Evolutionary conservation across 306 rosid species (phyloP).

Genomic region (Luffa aegyptiaca): DNA sequence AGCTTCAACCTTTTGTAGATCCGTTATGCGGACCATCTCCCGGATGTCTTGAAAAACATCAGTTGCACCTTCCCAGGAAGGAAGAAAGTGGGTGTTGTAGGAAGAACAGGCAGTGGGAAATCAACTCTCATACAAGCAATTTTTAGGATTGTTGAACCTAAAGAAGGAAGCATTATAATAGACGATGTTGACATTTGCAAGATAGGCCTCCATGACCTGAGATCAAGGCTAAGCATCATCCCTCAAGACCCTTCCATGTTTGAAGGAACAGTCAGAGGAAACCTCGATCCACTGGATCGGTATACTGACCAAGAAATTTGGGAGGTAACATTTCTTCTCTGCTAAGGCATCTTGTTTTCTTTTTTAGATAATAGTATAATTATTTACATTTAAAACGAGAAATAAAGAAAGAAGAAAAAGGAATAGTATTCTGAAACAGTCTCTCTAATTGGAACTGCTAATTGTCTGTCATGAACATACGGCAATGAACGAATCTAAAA

Average conservation of each 20-base stretch:
- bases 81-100: slow-evolving; percentile 85
- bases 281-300: slow-evolving; percentile 61
- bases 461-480: background rate
- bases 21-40: slow-evolving; percentile 90
- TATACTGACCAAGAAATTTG: slow-evolving; percentile 62
- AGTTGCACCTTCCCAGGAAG: slow-evolving; percentile 82
- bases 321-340: slow-evolving; percentile 45
- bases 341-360: background rate
- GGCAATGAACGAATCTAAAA: background rate
- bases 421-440: background rate
- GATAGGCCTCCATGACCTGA: slow-evolving; percentile 84
- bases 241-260: slow-evolving; percentile 91
- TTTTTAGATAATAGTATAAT: background rate
- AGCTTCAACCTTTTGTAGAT: slow-evolving; percentile 33
- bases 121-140: slow-evolving; percentile 91
- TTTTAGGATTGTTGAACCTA: slow-evolving; percentile 83
- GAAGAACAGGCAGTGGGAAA: slow-evolving; percentile 96
- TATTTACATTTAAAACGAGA: too few relatives aligned
- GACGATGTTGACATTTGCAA: slow-evolving; percentile 64
- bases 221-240: slow-evolving; percentile 86
- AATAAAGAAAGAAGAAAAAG: background rate
- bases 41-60: slow-evolving; percentile 67
- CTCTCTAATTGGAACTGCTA: background rate
- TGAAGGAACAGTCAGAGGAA: slow-evolving; percentile 88
- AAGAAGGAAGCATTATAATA: slow-evolving; percentile 72